Percentiles rank a stretch among this genome's conserved stretches.
phyloP scores from a whole-genome alignment of 108 stramenopile genomes.

The Chaetoceros muelleri region DNA sequence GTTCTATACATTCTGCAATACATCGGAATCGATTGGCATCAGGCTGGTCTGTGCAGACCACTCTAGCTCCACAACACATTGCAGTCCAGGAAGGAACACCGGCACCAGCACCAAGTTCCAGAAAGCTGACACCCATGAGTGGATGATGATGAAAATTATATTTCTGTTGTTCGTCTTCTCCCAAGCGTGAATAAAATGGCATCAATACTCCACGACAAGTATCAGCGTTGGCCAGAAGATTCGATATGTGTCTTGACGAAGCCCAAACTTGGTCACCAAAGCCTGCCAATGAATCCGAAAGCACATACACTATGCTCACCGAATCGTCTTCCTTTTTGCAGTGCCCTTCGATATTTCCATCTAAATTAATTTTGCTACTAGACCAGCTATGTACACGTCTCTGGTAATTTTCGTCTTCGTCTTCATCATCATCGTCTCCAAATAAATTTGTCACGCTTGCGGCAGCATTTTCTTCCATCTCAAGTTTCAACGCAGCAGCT shows the following conservation, averaged over 20 bases:
- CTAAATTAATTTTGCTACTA: too few relatives aligned
- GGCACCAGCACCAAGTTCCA: conserved; percentile 39
- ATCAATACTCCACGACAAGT: conserved; percentile 17
- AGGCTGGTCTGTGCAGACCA: conserved; percentile 33
- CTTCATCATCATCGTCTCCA: too few relatives aligned
- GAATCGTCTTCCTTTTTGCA: conserved; percentile 1
- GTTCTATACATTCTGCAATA: conserved; percentile 27
- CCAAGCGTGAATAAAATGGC: background rate
- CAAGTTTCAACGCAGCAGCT: too few relatives aligned
- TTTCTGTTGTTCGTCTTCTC: too few relatives aligned
- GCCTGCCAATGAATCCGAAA: conserved; percentile 16
- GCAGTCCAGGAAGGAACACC: conserved; percentile 34
- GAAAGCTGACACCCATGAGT: conserved; percentile 12
- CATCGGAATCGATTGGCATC: conserved; percentile 29
- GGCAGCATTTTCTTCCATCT: too few relatives aligned
- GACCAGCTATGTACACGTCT: too few relatives aligned
- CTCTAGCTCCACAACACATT: conserved; percentile 33
- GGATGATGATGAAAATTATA: too few relatives aligned
- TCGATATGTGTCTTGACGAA: conserved; percentile 24
- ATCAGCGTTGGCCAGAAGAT: conserved; percentile 17
- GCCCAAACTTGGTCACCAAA: conserved; percentile 36
- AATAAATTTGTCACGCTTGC: too few relatives aligned
- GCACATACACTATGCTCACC: conserved; percentile 10
- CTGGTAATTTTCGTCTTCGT: too few relatives aligned
- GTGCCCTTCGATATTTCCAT: too few relatives aligned